These are phyloP conservation scores for Solanum lycopersicoides DNA, from an alignment of 257 asterid genomes.

Conservation along the genomic window DNA sequence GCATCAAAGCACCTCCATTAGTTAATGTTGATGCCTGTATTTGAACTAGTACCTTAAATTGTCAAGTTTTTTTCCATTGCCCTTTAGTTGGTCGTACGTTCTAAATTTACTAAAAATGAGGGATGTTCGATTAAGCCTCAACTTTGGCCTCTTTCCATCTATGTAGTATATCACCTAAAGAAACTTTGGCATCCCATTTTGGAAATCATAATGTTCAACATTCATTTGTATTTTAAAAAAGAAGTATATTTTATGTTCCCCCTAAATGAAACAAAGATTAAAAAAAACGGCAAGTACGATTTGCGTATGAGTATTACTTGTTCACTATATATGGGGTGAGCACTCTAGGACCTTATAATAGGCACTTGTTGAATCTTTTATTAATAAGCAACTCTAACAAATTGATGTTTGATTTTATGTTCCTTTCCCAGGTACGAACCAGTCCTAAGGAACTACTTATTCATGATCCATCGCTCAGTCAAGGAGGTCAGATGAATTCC, in stretches of 20 bases:
- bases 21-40: background rate
- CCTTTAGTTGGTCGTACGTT: background rate
- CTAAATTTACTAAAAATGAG: background rate
- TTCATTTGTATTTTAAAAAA: background rate
- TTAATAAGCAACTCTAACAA: background rate
- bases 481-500: conserved; percentile 11
- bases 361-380: background rate
- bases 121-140: background rate
- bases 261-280: background rate
- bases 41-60: background rate
- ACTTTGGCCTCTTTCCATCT: background rate
- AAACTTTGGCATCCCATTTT: background rate
- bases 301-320: background rate
- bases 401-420: conserved; percentile 1
- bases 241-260: background rate
- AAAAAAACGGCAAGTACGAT: background rate
- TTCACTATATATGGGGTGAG: background rate
- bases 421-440: conserved; percentile 33
- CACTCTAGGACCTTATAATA: background rate
- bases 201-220: background rate
- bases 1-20: background rate
- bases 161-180: background rate
- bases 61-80: background rate
- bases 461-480: conserved; percentile 8
- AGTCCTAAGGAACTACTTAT: conserved; percentile 8